Base-by-base conservation (phyloP, 345 rosid genomes). In the Aethionema arabicum region DNA sequence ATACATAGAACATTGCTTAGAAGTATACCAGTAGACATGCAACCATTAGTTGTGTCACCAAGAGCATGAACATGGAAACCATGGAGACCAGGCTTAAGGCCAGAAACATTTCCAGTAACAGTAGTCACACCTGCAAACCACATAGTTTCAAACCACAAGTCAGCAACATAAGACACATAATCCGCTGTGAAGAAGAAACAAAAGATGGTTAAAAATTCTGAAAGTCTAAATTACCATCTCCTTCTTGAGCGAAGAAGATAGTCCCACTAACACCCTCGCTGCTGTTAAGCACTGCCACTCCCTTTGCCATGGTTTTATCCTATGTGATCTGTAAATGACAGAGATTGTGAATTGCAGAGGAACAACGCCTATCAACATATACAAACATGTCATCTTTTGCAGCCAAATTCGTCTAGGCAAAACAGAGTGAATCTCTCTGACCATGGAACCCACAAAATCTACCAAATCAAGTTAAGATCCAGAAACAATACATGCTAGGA, bases 41-140 rank as follows among this genome's bases (percentile, higher is more conserved):
- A 93, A 54, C 99, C 99, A 59, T 93, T 90, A 30, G 97, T 90
- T 44, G 97, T 90, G 74, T 93, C 99, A 56, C 99, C 97, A 32
- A 93, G 90, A 56, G 99, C 86, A 67, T 93, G 97, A 62, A 93
- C 95, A 71, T 90, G 97, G 83, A 93, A 90, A 29, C 97, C 97
- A 48, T 87, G 97, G 31, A 70, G 95, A 21, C 99, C 99, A 55
- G 97, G 96, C 78, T 80, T 88, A 40, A 93, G 92, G 36, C 99
- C 99, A 77, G 85, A 79, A 56, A 90, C 4, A 40, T 63, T 83
- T 77, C 97, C 96, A 29, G 74, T 82, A 31, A 87, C 96, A 5
- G 92, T 85, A 14, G 99, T 90, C 42, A 73, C 87, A 5, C 80
- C 96, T 90, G 72, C 33, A 36, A 65, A 16, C 48, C 42, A 64